Evolutionary conservation across 306 rosid genomes (phyloP).

Genomic region (Trichosanthes truncata): DNA sequence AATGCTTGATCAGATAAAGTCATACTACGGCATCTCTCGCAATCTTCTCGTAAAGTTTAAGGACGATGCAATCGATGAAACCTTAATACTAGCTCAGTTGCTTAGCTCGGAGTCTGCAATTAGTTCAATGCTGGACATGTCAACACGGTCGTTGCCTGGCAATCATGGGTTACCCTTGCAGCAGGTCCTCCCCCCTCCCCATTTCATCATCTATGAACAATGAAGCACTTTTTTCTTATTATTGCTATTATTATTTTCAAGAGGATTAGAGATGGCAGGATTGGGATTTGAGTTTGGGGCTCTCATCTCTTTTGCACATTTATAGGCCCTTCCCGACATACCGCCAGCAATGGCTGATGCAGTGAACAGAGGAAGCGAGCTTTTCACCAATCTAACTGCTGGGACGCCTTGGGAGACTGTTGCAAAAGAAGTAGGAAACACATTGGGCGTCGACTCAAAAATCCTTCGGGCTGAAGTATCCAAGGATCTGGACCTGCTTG

Average conservation of each 20-base stretch:
- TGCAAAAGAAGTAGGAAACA: slow-evolving; percentile 84
- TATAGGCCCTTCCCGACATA: slow-evolving; percentile 85
- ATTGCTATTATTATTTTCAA: neutral
- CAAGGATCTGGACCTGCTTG: slow-evolving; percentile 69
- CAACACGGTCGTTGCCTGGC: slow-evolving; percentile 77
- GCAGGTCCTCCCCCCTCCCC: slow-evolving; percentile 42
- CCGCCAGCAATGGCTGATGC: slow-evolving; percentile 97
- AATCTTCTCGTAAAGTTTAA: slow-evolving; percentile 85
- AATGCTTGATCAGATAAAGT: slow-evolving; percentile 53
- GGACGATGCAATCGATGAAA: slow-evolving; percentile 85
- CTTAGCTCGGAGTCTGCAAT: slow-evolving; percentile 86
- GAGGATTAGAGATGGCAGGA: neutral
- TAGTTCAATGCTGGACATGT: slow-evolving; percentile 92
- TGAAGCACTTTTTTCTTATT: neutral
- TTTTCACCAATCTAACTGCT: slow-evolving; percentile 53
- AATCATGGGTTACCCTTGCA: slow-evolving; percentile 92
- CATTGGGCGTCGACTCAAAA: slow-evolving; percentile 64
- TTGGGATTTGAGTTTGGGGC: neutral
- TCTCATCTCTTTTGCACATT: slow-evolving; percentile 6
- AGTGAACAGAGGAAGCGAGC: slow-evolving; percentile 83
- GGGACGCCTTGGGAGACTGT: slow-evolving; percentile 94
- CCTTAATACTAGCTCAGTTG: slow-evolving; percentile 65
- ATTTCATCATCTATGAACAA: neutral
- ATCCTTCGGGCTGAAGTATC: slow-evolving; percentile 56
- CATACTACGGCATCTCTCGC: slow-evolving; percentile 84